Evolutionary conservation across 805 yeast genomes (phyloP), one percentile per base, ranked within the genome.

Genomic region (Priceomyces medius): DNA sequence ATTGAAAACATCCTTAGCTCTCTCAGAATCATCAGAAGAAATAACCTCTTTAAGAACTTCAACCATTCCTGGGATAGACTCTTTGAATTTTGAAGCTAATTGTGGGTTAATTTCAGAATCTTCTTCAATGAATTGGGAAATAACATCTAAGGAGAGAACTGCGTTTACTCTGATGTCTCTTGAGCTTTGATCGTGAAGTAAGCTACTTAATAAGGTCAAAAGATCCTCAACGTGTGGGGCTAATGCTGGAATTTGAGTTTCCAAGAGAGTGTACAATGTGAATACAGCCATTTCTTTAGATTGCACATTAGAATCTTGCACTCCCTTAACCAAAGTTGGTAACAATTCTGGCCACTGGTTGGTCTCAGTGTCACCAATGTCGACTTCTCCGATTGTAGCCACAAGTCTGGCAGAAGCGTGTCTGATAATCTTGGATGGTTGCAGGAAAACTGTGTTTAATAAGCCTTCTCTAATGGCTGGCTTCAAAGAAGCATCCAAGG

Each of bases 381-480:
- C 98, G 41, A 73, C 63, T 51, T 81, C 80, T 29, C 88, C 95
- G 59, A 93, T 87, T 34, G 89, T 83, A 20, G 97, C 82, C 53
- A 93, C 81, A 44, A 90, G 87, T 64, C 97, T 81, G 18, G 98
- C 90, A 41, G 85, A 76, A 16, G 95, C 81, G 68, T 93, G 98
- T 64, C 97, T 81, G 46, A 89, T 83, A 43, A 79, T 70, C 54
- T 76, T 71, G 44, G 81, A 75, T 42, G 74, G 67, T 49, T 79
- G 76, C 63, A 83, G 85, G 63, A 88, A 80, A 24, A 95, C 81
- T 49, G 81, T 74, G 53, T 77, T 73, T 53, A 91, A 74, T 53
- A 91, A 65, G 20, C 91, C 74, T 26, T 72, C 71, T 59, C 87
- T 81, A 59, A 93, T 81, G 43, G 75, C 74, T 31, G 73, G 69